Percentiles rank a stretch among this genome's conserved stretches.
Evolutionary conservation across 495 filamentous ascomycete genomes (phyloP).

Genomic region (Aspergillus sparsus): DNA sequence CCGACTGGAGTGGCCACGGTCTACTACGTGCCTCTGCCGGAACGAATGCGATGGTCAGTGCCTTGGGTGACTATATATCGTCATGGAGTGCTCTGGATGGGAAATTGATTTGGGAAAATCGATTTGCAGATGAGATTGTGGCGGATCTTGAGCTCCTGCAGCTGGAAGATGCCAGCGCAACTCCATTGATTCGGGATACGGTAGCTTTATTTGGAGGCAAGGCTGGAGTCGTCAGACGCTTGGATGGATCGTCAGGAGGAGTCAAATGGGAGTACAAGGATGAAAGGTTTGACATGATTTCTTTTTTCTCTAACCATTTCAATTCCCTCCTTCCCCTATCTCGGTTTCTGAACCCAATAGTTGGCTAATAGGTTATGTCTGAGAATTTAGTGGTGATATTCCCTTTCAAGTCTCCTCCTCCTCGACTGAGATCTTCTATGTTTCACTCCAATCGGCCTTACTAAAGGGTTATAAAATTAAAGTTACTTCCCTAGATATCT

Average conservation of each 20-base stretch:
- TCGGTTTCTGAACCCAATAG: neutral
- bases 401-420: constrained; percentile 81
- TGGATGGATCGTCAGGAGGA: constrained; percentile 72
- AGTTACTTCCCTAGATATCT: constrained; percentile 67
- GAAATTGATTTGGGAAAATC: constrained; percentile 69
- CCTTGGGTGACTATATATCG: constrained; percentile 63
- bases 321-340: neutral
- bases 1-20: constrained; percentile 35
- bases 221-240: constrained; percentile 61
- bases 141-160: constrained; percentile 80
- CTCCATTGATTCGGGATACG: constrained; percentile 61
- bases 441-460: constrained; percentile 69
- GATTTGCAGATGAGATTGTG: constrained; percentile 56
- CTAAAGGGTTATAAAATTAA: constrained; percentile 70
- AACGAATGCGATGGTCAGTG: constrained; percentile 70
- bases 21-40: constrained; percentile 73
- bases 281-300: constrained; percentile 44
- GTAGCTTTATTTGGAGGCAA: constrained; percentile 64
- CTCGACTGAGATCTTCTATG: constrained; percentile 69
- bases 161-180: constrained; percentile 57
- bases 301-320: neutral
- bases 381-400: constrained; percentile 55
- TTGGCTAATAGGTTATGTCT: constrained; percentile 14
- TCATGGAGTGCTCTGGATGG: constrained; percentile 87
- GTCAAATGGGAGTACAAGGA: constrained; percentile 77